Conservation (phyloP, 2,329 filamentous ascomycete genomes). For the Colletotrichum lini region DNA sequence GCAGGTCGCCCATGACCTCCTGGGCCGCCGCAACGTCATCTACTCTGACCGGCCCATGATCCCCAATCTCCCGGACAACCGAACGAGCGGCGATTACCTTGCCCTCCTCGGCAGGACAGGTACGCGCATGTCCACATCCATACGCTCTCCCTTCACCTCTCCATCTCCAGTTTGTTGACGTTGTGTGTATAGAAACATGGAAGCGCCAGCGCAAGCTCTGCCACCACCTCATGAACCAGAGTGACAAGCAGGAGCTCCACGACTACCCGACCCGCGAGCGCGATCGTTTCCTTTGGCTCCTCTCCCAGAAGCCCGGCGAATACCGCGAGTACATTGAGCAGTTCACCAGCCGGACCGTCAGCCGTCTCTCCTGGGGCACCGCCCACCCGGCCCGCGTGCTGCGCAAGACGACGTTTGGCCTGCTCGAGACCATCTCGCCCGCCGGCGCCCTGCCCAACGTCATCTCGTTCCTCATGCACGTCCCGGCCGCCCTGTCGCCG, state of each 20-base stretch:
- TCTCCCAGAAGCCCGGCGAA: conserved; percentile 56
- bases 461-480: conserved; percentile 54
- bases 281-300: conserved; percentile 61
- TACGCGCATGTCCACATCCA: conserved; percentile 39
- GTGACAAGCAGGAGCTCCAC: conserved; percentile 55
- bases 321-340: conserved; percentile 64
- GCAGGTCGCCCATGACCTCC: conserved; percentile 60
- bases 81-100: conserved; percentile 62
- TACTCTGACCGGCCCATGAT: conserved; percentile 65
- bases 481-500: conserved; percentile 57
- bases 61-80: conserved; percentile 62
- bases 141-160: no score
- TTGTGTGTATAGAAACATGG: conserved; percentile 57
- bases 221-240: conserved; percentile 59
- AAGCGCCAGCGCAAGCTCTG: conserved; percentile 63
- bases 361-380: conserved; percentile 62
- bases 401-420: conserved; percentile 60
- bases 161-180: no score
- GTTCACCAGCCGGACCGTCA: conserved; percentile 62
- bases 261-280: conserved; percentile 60
- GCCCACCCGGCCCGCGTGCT: conserved; percentile 57
- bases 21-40: conserved; percentile 57
- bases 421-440: conserved; percentile 62
- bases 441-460: conserved; percentile 60
- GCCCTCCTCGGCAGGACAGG: conserved; percentile 61